phyloP scores from a whole-genome alignment of 176 grass and related monocot genomes.

The Eragrostis curvula region DNA sequence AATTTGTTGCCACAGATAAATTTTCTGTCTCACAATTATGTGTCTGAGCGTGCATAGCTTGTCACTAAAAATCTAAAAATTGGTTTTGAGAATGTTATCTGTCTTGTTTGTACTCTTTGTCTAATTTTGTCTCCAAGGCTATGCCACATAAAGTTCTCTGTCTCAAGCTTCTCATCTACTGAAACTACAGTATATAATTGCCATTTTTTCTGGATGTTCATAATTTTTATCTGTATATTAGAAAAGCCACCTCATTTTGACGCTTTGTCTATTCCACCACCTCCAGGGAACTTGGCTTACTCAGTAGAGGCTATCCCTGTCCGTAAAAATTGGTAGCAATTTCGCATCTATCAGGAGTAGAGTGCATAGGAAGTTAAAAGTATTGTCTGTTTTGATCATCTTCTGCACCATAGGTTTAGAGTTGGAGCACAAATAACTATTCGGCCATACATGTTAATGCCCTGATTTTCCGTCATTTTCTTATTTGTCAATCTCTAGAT shows the following conservation, averaged over 20 bases:
- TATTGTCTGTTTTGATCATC: not conserved
- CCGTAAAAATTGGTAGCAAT: no score
- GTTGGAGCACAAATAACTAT: not conserved
- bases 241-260: no score
- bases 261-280: no score
- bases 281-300: no score
- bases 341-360: no score
- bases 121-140: not conserved
- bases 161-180: not conserved
- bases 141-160: not conserved
- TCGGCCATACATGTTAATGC: not conserved
- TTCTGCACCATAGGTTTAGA: not conserved
- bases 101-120: slow-evolving; percentile 4
- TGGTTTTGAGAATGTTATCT: not conserved
- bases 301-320: no score
- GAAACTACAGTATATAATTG: no score
- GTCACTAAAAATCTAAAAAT: slow-evolving; percentile 4
- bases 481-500: slow-evolving; percentile 20
- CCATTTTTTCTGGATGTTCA: no score
- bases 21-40: not conserved
- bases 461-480: slow-evolving; percentile 2
- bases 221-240: no score
- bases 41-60: not conserved
- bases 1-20: not conserved
- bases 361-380: no score